Conservation (phyloP, 345 rosid species). For the Salix dunnii region DNA sequence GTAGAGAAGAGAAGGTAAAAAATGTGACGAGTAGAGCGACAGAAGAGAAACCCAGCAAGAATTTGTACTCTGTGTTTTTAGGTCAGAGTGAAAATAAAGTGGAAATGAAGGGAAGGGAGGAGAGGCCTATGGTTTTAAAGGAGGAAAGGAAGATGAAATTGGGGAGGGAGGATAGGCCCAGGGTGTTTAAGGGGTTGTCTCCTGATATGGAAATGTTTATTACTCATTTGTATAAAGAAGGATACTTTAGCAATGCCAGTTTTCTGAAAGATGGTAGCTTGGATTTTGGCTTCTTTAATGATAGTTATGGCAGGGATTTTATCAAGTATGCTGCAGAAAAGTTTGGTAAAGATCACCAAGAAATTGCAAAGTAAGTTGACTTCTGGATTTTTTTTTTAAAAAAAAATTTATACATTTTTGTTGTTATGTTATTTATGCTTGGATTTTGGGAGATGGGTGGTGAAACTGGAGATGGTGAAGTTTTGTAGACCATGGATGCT, state of each 20-base stretch:
- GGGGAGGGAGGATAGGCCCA: constrained; percentile 9
- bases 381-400: not conserved
- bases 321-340: constrained; percentile 50
- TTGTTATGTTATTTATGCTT: not conserved
- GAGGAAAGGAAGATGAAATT: not conserved
- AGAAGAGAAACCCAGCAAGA: not conserved
- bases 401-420: not conserved
- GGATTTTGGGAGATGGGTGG: not conserved
- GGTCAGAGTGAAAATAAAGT: not conserved
- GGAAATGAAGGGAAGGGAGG: not conserved
- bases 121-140: not conserved
- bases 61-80: constrained; percentile 26
- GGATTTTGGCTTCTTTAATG: constrained; percentile 48
- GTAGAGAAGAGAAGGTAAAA: constrained; percentile 2
- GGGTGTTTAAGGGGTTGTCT: constrained; percentile 52
- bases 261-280: constrained; percentile 39
- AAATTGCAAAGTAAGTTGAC: constrained; percentile 63
- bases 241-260: constrained; percentile 67
- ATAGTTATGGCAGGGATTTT: constrained; percentile 53
- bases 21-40: constrained; percentile 14
- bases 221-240: constrained; percentile 48
- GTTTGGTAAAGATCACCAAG: constrained; percentile 70
- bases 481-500: too few relatives aligned
- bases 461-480: too few relatives aligned
- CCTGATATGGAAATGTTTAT: constrained; percentile 46